Conservation (phyloP, 768 basidiomycete species). For the Russula vinacea region DNA sequence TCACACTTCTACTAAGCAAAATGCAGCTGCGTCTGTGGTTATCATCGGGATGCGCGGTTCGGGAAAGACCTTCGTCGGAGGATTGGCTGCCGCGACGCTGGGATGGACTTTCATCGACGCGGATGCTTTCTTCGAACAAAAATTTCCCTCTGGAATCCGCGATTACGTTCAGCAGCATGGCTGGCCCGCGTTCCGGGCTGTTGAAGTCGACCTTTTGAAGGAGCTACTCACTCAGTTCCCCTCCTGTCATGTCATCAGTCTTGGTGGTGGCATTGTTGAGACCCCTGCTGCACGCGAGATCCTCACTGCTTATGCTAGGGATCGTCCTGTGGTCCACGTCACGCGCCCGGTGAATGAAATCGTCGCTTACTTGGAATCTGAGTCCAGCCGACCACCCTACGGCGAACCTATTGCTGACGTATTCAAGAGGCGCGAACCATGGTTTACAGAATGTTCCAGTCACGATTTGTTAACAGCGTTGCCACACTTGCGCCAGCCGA, state of each 20-base stretch:
- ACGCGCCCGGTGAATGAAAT: slow-evolving; percentile 78
- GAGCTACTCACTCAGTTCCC: slow-evolving; percentile 59
- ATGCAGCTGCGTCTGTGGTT: slow-evolving; percentile 57
- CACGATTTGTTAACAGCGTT: slow-evolving; percentile 83
- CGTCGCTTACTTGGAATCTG: slow-evolving; percentile 71
- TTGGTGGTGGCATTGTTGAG: slow-evolving; percentile 95
- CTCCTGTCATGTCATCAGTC: slow-evolving; percentile 72
- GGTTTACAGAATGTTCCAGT: slow-evolving; percentile 79
- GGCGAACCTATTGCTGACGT: slow-evolving; percentile 86
- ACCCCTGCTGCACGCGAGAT: slow-evolving; percentile 68
- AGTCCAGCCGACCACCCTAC: slow-evolving; percentile 80
- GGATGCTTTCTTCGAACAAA: slow-evolving; percentile 69
- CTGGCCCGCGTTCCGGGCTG: slow-evolving; percentile 86
- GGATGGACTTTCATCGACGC: slow-evolving; percentile 81
- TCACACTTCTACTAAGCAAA: slow-evolving; percentile 42
- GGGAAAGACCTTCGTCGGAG: slow-evolving; percentile 88
- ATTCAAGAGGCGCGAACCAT: slow-evolving; percentile 76
- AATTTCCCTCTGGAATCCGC: slow-evolving; percentile 58
- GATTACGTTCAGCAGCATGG: slow-evolving; percentile 79
- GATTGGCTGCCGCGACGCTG: slow-evolving; percentile 68
- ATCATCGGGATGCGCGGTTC: slow-evolving; percentile 96
- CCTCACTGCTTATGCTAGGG: slow-evolving; percentile 60
- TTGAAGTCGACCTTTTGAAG: slow-evolving; percentile 66
- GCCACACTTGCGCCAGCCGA: slow-evolving; percentile 33
- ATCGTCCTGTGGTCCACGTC: slow-evolving; percentile 81